Evolutionary conservation across 2,329 filamentous ascomycete species (phyloP), one percentile per base, ranked within the genome.

Genomic region (Lasiodiplodia sp.): DNA sequence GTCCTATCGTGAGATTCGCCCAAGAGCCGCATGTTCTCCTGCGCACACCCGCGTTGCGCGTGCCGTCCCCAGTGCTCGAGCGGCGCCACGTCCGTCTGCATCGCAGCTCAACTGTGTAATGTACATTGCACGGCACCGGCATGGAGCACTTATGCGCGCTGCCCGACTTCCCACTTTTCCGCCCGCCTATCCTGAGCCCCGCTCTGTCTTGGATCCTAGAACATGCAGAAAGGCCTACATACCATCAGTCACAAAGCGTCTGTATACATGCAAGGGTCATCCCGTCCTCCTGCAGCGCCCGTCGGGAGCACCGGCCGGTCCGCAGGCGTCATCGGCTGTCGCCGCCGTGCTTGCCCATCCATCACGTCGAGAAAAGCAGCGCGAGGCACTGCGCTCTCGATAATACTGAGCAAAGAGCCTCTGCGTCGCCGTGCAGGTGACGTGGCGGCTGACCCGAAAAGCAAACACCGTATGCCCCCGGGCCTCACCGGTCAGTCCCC

Each of bases 371-470:
- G 34, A 18, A 21, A 44, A 28, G 34, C 37, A 18, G 37, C 34
- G 56, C 60, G 60, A 63, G 60, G 28, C 60, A 38, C 25, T n/a
- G 23, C 31, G 58, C 57, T 16, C 38, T 21, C 40, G 52, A n/a
- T 34, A 31, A 34, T 18, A 4, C 18, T 40, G 40, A 63, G 25
- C 44, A 51, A 51, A 63, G 25, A 37, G n/a, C 60, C 60, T 52
- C 60, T 52, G 44, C 60, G 51, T n/a, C 44, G 28, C 60, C 11
- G 60, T n/a, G 60, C 60, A 64, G 60, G 52, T 60, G 55, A 52
- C 65, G 65, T 67, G 65, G 65, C 65, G 55, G 65, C 65, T 67
- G 65, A 67, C 65, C 31, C n/a, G 40, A 57, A 67, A 58, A 60
- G 23, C 18, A 67, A 37, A 51, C 53, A 58, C 21, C 28, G 11